Evolutionary conservation across 345 rosid genomes (phyloP).

Genomic region (Adansonia digitata): DNA sequence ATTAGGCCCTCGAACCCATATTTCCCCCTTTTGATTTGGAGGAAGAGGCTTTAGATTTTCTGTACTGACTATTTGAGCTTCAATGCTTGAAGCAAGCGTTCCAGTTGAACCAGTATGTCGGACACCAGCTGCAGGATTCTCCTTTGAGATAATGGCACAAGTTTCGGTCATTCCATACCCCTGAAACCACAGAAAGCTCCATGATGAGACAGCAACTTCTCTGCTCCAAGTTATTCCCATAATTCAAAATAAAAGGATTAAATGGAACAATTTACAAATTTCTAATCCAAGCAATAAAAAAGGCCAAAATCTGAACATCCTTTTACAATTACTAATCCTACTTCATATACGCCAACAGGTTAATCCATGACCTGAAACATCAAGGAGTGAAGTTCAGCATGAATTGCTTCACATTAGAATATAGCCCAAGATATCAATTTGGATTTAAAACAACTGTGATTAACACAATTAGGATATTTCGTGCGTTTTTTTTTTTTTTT

Average conservation of each 20-base stretch:
- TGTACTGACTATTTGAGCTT: slow-evolving; percentile 61
- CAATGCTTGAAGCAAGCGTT: slow-evolving; percentile 58
- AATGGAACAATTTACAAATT: background rate
- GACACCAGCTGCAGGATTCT: slow-evolving; percentile 39
- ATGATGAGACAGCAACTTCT: slow-evolving; percentile 8
- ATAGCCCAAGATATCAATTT: background rate
- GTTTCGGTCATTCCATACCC: slow-evolving; percentile 97
- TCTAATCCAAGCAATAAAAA: background rate
- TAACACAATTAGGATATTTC: background rate
- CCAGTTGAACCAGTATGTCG: slow-evolving; percentile 72
- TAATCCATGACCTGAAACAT: too few species aligned
- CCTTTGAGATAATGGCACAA: slow-evolving; percentile 53
- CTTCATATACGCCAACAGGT: background rate
- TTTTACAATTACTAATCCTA: background rate
- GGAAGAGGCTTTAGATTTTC: slow-evolving; percentile 64
- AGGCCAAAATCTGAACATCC: background rate
- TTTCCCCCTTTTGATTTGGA: slow-evolving; percentile 74
- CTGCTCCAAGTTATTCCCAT: background rate
- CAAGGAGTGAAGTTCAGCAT: too few species aligned
- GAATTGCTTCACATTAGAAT: background rate
- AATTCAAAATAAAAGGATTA: background rate
- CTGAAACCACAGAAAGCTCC: slow-evolving; percentile 35
- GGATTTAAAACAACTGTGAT: background rate
- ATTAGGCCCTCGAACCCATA: slow-evolving; percentile 88
- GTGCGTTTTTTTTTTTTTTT: background rate